Conservation (phyloP, 768 basidiomycete genomes). For the Trichaptum fuscoviolaceum region DNA sequence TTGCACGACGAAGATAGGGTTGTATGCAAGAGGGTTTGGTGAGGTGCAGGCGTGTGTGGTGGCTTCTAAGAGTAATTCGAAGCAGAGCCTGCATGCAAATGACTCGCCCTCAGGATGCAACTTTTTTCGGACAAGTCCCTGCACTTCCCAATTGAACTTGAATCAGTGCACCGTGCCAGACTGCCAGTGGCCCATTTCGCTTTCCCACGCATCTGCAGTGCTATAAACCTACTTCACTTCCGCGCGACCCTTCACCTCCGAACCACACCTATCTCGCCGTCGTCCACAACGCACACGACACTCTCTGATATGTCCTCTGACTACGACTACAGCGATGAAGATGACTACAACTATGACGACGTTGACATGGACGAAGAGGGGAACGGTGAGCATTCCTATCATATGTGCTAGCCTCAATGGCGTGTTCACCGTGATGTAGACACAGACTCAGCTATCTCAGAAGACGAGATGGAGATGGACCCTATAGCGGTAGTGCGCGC, state of each 20-base stretch:
- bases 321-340: slow-evolving; percentile 67
- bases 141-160: slow-evolving; percentile 2
- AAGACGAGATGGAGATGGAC: slow-evolving; percentile 70
- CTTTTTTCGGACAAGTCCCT: slow-evolving; percentile 1
- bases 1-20: slow-evolving; percentile 17
- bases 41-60: background rate
- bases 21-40: background rate
- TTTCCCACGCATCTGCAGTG: background rate
- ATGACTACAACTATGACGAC: slow-evolving; percentile 60
- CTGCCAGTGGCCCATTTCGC: background rate
- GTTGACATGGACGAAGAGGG: slow-evolving; percentile 60
- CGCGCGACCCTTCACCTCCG: background rate
- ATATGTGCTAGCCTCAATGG: slow-evolving; percentile 18
- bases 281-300: background rate
- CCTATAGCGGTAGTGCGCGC: slow-evolving; percentile 43
- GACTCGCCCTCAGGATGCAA: slow-evolving; percentile 1
- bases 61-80: slow-evolving; percentile 1
- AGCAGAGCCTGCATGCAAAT: slow-evolving; percentile 1
- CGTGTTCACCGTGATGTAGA: slow-evolving; percentile 19
- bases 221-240: background rate
- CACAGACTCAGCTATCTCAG: slow-evolving; percentile 37
- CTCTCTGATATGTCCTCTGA: slow-evolving; percentile 47
- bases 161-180: too few species aligned
- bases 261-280: background rate
- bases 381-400: slow-evolving; percentile 32